Conservation (phyloP, 257 asterid species). For the Gentiana macrophylla region DNA sequence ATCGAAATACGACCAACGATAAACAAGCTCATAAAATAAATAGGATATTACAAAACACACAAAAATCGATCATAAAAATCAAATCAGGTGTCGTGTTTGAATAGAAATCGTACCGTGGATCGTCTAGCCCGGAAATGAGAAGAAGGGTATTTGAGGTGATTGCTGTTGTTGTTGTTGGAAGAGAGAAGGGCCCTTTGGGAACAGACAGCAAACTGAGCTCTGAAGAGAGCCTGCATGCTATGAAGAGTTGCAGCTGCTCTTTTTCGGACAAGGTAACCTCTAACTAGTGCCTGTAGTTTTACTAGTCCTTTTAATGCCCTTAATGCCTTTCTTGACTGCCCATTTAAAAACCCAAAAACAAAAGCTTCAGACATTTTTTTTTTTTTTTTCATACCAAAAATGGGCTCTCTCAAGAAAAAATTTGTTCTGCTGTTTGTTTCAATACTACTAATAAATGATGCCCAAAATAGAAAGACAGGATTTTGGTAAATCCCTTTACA, state of each 20-base stretch:
- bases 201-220: slow-evolving; percentile 69
- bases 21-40: too few relatives aligned
- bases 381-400: neutral
- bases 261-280: slow-evolving; percentile 83
- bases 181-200: slow-evolving; percentile 61
- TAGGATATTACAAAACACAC: too few relatives aligned
- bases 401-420: neutral
- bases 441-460: too few relatives aligned
- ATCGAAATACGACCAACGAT: too few relatives aligned
- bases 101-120: slow-evolving; percentile 32
- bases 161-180: slow-evolving; percentile 15
- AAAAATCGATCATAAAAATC: too few relatives aligned
- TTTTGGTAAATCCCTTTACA: neutral
- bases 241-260: slow-evolving; percentile 86
- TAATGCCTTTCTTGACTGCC: slow-evolving; percentile 87
- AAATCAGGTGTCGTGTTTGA: too few relatives aligned
- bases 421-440: neutral
- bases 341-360: neutral
- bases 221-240: slow-evolving; percentile 84
- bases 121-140: slow-evolving; percentile 48
- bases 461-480: too few relatives aligned
- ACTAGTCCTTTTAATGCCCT: slow-evolving; percentile 87
- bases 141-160: slow-evolving; percentile 17
- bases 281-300: slow-evolving; percentile 80
- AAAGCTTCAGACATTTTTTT: neutral